Percentiles rank a stretch among this genome's conserved stretches.
These are phyloP conservation scores for Globisporangium recalcitrans DNA, from an alignment of 352 stramenopile species.

Conservation along the genomic window DNA sequence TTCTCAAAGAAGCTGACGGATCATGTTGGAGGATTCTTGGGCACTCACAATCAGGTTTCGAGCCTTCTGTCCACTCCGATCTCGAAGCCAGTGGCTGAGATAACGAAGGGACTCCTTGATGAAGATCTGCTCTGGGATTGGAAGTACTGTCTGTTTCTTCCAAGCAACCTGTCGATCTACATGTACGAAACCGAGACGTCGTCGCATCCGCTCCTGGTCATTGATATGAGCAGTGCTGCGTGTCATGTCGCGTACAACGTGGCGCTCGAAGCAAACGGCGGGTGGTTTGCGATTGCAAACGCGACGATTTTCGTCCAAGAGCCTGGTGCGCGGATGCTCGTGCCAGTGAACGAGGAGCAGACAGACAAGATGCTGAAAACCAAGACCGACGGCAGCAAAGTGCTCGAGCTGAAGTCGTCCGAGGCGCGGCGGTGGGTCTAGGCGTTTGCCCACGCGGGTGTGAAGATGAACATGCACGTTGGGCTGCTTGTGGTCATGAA, in stretches of 20 bases:
- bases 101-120: conserved; percentile 31
- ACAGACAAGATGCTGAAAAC: conserved; percentile 34
- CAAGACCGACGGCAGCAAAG: conserved; percentile 24
- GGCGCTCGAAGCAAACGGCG: conserved; percentile 29
- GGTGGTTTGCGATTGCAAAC: conserved; percentile 58
- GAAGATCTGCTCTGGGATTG: conserved; percentile 53
- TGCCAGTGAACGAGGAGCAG: conserved; percentile 26
- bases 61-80: conserved; percentile 40
- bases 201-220: conserved; percentile 30
- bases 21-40: conserved; percentile 52
- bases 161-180: conserved; percentile 41
- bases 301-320: conserved; percentile 35
- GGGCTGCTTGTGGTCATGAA: conserved; percentile 55
- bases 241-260: conserved; percentile 48
- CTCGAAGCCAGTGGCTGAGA: conserved; percentile 34
- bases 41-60: conserved; percentile 41
- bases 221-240: conserved; percentile 45
- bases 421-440: conserved; percentile 56
- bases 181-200: conserved; percentile 54
- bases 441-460: conserved; percentile 35
- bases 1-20: conserved; percentile 60
- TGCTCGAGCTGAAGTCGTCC: conserved; percentile 51
- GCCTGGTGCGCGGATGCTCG: conserved; percentile 23
- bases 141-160: conserved; percentile 69
- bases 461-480: conserved; percentile 46